These are phyloP conservation scores for Termitomyces sp. DNA, from an alignment of 768 basidiomycete species.

Conservation along the genomic window DNA sequence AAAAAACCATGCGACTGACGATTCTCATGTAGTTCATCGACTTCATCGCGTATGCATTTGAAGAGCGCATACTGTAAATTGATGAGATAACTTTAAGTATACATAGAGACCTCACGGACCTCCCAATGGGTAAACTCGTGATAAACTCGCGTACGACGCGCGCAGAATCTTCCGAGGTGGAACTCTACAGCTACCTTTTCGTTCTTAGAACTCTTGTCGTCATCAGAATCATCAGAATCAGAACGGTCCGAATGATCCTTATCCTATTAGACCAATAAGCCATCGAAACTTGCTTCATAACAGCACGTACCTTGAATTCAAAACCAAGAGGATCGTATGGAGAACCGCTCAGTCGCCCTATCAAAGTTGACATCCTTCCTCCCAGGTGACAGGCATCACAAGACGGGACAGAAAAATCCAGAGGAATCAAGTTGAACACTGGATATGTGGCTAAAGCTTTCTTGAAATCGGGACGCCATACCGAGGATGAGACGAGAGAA, in stretches of 20 bases:
- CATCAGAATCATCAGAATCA: slow-evolving; percentile 12
- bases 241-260: slow-evolving; percentile 5
- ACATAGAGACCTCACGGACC: slow-evolving; percentile 35
- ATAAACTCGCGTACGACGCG: slow-evolving; percentile 57
- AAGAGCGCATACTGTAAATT: slow-evolving; percentile 58
- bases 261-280: slow-evolving; percentile 2
- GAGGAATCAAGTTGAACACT: slow-evolving; percentile 42
- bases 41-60: slow-evolving; percentile 48
- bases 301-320: slow-evolving; percentile 26
- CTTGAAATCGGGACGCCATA: slow-evolving; percentile 74
- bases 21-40: slow-evolving; percentile 44
- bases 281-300: neutral
- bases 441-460: slow-evolving; percentile 63
- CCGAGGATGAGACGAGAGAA: slow-evolving; percentile 77
- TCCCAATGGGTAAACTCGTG: slow-evolving; percentile 83
- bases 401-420: slow-evolving; percentile 53
- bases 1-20: slow-evolving; percentile 42
- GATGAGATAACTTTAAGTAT: slow-evolving; percentile 5
- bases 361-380: slow-evolving; percentile 58
- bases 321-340: slow-evolving; percentile 74
- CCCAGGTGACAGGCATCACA: slow-evolving; percentile 86
- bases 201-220: slow-evolving; percentile 15
- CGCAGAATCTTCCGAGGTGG: slow-evolving; percentile 78
- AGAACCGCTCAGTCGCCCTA: slow-evolving; percentile 57
- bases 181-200: slow-evolving; percentile 31